Percentiles rank a stretch among this genome's conserved stretches.
Conservation (phyloP, 108 stramenopile genomes). For the Cyclotella choctawhatcheeana region DNA sequence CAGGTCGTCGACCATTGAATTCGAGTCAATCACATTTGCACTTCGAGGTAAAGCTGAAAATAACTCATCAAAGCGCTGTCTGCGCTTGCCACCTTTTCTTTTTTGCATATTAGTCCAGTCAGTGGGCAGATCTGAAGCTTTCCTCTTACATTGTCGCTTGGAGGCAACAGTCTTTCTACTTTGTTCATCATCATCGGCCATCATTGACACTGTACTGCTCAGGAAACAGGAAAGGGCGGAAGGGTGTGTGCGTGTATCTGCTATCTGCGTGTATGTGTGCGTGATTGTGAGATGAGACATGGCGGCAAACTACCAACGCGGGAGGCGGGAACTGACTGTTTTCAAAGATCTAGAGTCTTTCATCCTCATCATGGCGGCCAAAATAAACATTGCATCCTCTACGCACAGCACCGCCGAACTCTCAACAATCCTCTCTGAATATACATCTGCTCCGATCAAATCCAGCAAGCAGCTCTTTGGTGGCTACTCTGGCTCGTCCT, state of each 20-base stretch:
- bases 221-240: too few species aligned
- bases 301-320: too few species aligned
- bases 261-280: too few species aligned
- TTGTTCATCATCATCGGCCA: too few species aligned
- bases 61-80: constrained; percentile 11
- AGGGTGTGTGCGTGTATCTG: too few species aligned
- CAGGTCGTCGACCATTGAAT: constrained; percentile 20
- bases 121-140: constrained; percentile 13
- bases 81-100: constrained; percentile 19
- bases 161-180: too few species aligned
- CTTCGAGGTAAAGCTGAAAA: constrained; percentile 15
- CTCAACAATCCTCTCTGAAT: not conserved
- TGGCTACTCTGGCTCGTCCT: not conserved
- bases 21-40: constrained; percentile 15
- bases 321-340: too few species aligned
- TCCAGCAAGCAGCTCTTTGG: constrained; percentile 3
- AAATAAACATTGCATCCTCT: constrained; percentile 2
- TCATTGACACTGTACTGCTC: too few species aligned
- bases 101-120: constrained; percentile 4
- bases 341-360: too few species aligned
- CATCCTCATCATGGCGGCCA: constrained; percentile 4
- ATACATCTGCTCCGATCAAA: not conserved
- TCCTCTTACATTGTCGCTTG: too few species aligned
- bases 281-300: too few species aligned
- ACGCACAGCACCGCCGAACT: not conserved